These are phyloP conservation scores for Pachyrhizus erosus DNA, from an alignment of 306 rosid species.

Conservation along the genomic window DNA sequence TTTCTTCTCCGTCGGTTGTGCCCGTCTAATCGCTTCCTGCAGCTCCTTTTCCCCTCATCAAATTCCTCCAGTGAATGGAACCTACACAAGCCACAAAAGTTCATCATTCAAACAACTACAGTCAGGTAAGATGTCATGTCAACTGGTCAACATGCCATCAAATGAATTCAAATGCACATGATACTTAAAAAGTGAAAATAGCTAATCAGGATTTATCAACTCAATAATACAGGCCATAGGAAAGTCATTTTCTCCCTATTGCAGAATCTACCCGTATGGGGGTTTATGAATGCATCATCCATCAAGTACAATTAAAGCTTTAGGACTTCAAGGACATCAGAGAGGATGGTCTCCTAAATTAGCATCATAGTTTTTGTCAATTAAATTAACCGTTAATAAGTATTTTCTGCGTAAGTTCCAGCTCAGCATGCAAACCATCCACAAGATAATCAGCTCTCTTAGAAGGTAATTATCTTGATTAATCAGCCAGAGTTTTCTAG, in stretches of 20 bases:
- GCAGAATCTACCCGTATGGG: neutral
- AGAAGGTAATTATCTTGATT: slow-evolving; percentile 3
- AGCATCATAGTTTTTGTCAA: slow-evolving; percentile 15
- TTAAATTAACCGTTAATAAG: slow-evolving; percentile 13
- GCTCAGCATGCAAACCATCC: neutral
- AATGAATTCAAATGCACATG: slow-evolving; percentile 1
- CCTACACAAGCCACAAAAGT: slow-evolving; percentile 46
- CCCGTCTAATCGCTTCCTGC: slow-evolving; percentile 94
- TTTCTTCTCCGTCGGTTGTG: slow-evolving; percentile 94
- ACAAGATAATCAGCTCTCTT: neutral
- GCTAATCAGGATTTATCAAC: neutral
- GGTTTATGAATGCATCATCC: slow-evolving; percentile 4
- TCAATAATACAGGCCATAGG: neutral
- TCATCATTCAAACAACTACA: neutral
- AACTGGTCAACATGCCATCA: neutral
- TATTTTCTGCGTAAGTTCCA: neutral
- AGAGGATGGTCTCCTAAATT: slow-evolving; percentile 17
- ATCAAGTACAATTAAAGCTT: slow-evolving; percentile 3
- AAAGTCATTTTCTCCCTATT: neutral
- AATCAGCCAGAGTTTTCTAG: neutral
- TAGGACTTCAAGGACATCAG: neutral
- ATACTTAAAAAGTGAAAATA: neutral
- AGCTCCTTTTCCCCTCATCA: slow-evolving; percentile 96
- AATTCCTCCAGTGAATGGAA: slow-evolving; percentile 95
- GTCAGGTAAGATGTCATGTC: neutral